Evolutionary conservation across 164 flowering plant species (phyloP).

Genomic region (Sedum album): DNA sequence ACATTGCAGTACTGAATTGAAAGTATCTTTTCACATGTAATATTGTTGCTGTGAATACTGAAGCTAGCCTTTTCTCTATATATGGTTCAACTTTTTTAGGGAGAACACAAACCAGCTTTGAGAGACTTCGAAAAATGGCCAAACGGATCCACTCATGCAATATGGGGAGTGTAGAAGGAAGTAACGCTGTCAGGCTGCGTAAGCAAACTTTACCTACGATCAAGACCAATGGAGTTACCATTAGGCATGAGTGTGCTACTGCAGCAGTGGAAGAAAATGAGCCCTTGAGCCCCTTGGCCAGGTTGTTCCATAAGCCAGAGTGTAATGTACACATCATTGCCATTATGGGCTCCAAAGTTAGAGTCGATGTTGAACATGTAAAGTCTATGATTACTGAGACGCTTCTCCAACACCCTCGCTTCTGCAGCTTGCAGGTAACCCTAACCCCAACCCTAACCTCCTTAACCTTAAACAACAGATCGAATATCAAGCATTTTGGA

Average conservation of each 20-base stretch:
- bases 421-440: slow-evolving; percentile 41
- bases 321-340: slow-evolving; percentile 34
- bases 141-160: background rate
- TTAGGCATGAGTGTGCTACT: background rate
- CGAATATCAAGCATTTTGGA: too few species aligned
- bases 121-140: too few species aligned
- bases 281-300: slow-evolving; percentile 44
- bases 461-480: too few species aligned
- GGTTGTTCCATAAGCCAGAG: slow-evolving; percentile 34
- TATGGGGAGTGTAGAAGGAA: background rate
- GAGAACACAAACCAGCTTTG: too few species aligned
- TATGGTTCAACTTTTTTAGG: too few species aligned
- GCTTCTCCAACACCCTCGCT: slow-evolving; percentile 7
- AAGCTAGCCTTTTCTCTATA: too few species aligned
- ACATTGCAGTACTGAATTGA: too few species aligned
- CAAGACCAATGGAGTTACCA: background rate
- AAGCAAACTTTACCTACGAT: background rate
- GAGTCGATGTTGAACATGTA: slow-evolving; percentile 15
- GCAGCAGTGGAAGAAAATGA: slow-evolving; percentile 13
- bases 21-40: too few species aligned
- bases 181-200: background rate
- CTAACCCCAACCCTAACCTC: background rate
- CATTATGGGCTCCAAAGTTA: slow-evolving; percentile 33
- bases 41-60: too few species aligned
- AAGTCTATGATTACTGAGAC: slow-evolving; percentile 23